Conservation (phyloP, 805 yeast genomes). For the Metschnikowia drakensbergensis region DNA sequence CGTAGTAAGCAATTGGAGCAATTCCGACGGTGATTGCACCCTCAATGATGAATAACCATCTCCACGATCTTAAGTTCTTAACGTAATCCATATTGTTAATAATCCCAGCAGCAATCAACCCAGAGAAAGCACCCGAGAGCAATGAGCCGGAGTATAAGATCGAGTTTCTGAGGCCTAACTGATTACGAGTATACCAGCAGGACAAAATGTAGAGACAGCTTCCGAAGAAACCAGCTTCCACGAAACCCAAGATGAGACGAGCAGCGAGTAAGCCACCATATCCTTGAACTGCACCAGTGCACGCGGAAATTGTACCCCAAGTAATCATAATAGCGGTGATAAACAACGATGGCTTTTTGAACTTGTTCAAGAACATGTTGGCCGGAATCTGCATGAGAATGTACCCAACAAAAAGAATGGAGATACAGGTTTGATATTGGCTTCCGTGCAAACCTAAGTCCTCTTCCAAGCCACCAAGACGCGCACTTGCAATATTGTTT, state of each 20-base stretch:
- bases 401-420: constrained; percentile 50
- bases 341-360: constrained; percentile 50
- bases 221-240: constrained; percentile 46
- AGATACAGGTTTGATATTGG: constrained; percentile 48
- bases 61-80: constrained; percentile 36
- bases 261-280: constrained; percentile 44
- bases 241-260: constrained; percentile 46
- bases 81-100: constrained; percentile 33
- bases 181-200: constrained; percentile 52
- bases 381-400: constrained; percentile 48
- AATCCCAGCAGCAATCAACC: constrained; percentile 53
- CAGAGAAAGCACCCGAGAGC: constrained; percentile 52
- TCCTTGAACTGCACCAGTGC: constrained; percentile 44
- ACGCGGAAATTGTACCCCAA: constrained; percentile 49
- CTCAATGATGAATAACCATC: constrained; percentile 55
- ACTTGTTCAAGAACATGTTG: constrained; percentile 42
- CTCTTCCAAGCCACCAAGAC: constrained; percentile 46
- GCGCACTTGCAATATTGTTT: constrained; percentile 52
- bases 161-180: constrained; percentile 48
- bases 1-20: constrained; percentile 43
- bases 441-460: constrained; percentile 41
- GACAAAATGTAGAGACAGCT: constrained; percentile 49
- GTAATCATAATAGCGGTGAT: constrained; percentile 46
- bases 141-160: constrained; percentile 50
- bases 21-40: constrained; percentile 49